These are phyloP conservation scores for Brassica incana DNA, from an alignment of 345 rosid species.

Conservation along the genomic window DNA sequence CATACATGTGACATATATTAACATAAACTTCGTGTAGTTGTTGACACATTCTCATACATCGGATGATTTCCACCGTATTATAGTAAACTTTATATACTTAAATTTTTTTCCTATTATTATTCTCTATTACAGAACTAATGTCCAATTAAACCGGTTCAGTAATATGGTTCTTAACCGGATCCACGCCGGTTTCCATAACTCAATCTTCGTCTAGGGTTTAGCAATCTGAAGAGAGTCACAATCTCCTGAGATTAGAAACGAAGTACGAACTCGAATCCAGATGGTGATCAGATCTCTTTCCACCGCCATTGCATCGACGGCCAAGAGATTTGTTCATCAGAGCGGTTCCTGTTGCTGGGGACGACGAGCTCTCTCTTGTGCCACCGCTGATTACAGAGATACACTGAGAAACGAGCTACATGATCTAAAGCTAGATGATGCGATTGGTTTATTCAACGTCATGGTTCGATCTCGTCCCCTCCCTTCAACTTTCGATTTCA, in stretches of 20 bases:
- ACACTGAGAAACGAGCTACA: not conserved
- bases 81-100: no score
- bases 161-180: not conserved
- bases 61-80: no score
- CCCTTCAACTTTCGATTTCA: not conserved
- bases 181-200: not conserved
- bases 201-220: not conserved
- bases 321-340: not conserved
- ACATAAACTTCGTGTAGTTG: no score
- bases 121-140: no score
- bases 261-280: not conserved
- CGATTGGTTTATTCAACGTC: not conserved
- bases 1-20: no score
- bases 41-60: no score
- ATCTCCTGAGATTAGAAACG: not conserved
- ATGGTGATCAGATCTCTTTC: not conserved
- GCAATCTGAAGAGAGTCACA: not conserved
- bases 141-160: not conserved
- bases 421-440: slow-evolving; percentile 3
- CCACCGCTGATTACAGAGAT: not conserved
- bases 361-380: not conserved
- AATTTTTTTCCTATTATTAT: no score
- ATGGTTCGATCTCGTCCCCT: not conserved
- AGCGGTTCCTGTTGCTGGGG: not conserved
- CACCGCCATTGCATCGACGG: not conserved